Evolutionary conservation across 495 filamentous ascomycete genomes (phyloP), one percentile per base, ranked within the genome.

Genomic region (Daldinia caldariorum): DNA sequence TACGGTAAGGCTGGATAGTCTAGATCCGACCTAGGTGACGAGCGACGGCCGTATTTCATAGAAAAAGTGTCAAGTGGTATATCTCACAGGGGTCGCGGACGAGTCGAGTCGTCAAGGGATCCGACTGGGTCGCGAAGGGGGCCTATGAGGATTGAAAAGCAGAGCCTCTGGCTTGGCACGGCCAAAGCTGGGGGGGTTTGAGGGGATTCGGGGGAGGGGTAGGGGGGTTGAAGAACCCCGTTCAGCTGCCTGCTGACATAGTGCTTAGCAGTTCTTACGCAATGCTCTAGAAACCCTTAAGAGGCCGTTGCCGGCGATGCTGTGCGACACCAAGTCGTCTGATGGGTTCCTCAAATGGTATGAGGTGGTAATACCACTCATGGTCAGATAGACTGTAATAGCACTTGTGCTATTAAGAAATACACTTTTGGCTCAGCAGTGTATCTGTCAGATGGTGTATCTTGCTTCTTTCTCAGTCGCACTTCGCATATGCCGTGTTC

Each of bases 401-500:
- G n/a, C n/a, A n/a, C n/a, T n/a, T n/a, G n/a, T n/a, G n/a, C n/a
- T n/a, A n/a, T n/a, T n/a, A n/a, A n/a, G n/a, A n/a, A n/a, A n/a
- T n/a, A n/a, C n/a, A n/a, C n/a, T n/a, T n/a, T n/a, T n/a, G n/a
- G n/a, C n/a, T n/a, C n/a, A n/a, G n/a, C n/a, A n/a, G n/a, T n/a
- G n/a, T n/a, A n/a, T n/a, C n/a, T n/a, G n/a, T n/a, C n/a, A 58
- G 65, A 37, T 49, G 65, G 65, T 69, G 59, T 65, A 68, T 69
- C 70, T 72, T 29, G 70, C 70, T 43, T 72, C 50, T 14, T 49
- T 57, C 61, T 61, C 57, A 66, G 70, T 69, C 29, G 65, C 61
- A 72, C 69, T 69, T 72, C 62, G 70, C 58, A 72, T 72, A 72
- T 72, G 70, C 70, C 70, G 70, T 66, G 65, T 26, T 26, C 26